Base-by-base conservation (phyloP, 202 grass and related monocot genomes). In the Brachypodium distachyon region DNA sequence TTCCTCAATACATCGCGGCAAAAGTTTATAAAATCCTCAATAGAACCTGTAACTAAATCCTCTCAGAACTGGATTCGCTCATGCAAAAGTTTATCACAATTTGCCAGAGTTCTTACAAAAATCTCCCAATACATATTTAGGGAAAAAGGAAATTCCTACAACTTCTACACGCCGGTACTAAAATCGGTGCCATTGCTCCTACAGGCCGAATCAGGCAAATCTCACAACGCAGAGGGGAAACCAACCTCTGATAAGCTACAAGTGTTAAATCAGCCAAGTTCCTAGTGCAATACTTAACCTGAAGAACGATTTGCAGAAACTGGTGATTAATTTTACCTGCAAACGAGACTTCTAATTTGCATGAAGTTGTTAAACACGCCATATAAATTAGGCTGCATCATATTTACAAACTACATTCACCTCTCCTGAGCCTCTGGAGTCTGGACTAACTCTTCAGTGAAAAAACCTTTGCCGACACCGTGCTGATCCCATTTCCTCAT, bases 401-500 rank as follows among this genome's bases (percentile, higher is more conserved):
- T 73, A 73, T 62, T 32, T 64, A 81, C 70, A 66, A 47, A 44
- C 12, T 76, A 29, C 53, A 33, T 21, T 12, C 25, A 21, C 18
- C 29, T 59, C 62, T 68, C 23, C 60, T 12, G 40, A 49, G 16
- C 68, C 11, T n/a, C n/a, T n/a, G n/a, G n/a, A n/a, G 0, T 14
- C 26, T 51, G 12, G 9, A 18, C 1, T 6, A 71, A 43, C 28
- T 18, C 68, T 70, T 97, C 88, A 93, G 59, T 88, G 94, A 28
- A 92, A 89, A 79, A 97, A 97, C 22, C 91, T 93, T 13, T 84
- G 84, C 29, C 89, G 94, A 59, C 91, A 94, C 39, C 91, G 79
- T 22, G 82, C 37, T 29, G 94, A 94, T 56, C 94, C 94, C 81
- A 97, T 82, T 77, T 97, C 94, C 81, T 97, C 94, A 10, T 98